Conservation (phyloP, 345 rosid genomes). For the Euclidium syriacum region DNA sequence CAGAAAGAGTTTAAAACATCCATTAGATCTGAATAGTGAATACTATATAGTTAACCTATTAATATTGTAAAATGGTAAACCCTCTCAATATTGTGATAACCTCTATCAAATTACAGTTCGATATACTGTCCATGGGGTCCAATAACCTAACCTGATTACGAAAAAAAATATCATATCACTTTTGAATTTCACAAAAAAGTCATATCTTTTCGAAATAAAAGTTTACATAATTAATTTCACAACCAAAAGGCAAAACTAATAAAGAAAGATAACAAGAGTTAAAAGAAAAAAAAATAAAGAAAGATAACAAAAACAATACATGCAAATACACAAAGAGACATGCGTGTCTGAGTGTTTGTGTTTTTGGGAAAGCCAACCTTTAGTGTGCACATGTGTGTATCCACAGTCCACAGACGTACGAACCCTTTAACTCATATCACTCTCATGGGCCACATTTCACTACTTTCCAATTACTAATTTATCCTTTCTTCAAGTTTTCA, state of each 20-base stretch:
- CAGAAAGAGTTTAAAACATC: not conserved
- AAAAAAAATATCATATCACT: not conserved
- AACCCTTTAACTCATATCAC: slow-evolving; percentile 23
- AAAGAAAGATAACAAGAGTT: not conserved
- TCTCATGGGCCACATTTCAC: slow-evolving; percentile 13
- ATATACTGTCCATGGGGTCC: slow-evolving; percentile 22
- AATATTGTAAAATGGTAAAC: too few species aligned
- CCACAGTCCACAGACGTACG: slow-evolving; percentile 24
- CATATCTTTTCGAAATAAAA: slow-evolving; percentile 8
- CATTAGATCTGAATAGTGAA: not conserved
- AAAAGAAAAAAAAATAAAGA: not conserved
- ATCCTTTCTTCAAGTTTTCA: not conserved
- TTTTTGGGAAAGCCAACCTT: slow-evolving; percentile 28
- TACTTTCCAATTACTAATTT: not conserved
- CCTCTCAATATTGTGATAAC: too few species aligned
- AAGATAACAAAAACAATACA: slow-evolving; percentile 17
- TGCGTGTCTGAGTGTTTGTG: slow-evolving; percentile 37
- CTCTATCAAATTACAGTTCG: not conserved
- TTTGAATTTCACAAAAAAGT: slow-evolving; percentile 11
- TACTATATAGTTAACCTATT: too few species aligned
- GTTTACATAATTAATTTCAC: not conserved
- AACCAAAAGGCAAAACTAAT: not conserved
- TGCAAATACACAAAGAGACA: slow-evolving; percentile 30
- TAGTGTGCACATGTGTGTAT: slow-evolving; percentile 30
- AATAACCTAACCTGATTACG: slow-evolving; percentile 4